phyloP scores from a whole-genome alignment of 441 rosid genomes.

The Omphalea diandra region DNA sequence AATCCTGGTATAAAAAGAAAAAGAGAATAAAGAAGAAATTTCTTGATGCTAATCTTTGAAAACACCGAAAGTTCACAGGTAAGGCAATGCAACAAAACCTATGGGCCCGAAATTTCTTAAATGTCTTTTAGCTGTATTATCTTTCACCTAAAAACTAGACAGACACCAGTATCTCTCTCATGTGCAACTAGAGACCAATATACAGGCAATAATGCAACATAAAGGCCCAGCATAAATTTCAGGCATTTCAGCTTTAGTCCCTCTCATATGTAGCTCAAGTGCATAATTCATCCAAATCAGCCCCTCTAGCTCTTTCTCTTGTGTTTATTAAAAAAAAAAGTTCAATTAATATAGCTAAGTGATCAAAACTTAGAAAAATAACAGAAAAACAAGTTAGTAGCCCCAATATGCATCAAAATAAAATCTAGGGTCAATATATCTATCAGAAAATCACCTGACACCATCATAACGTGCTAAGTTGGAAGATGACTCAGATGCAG shows the following conservation, averaged over 20 bases:
- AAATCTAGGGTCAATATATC: background rate
- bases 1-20: background rate
- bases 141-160: background rate
- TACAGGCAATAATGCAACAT: background rate
- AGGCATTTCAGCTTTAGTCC: background rate
- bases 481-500: conserved; percentile 92
- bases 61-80: background rate
- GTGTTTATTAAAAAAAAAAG: too few relatives aligned
- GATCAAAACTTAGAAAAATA: background rate
- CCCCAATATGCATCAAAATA: background rate
- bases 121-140: background rate
- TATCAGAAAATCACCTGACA: conserved; percentile 52
- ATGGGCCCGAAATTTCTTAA: background rate
- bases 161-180: background rate
- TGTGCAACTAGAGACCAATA: background rate
- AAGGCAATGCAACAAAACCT: background rate
- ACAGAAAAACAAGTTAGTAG: background rate
- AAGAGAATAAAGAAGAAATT: background rate
- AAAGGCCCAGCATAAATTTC: background rate
- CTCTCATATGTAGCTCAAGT: background rate
- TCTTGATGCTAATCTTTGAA: background rate
- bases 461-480: conserved; percentile 94
- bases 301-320: background rate
- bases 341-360: background rate
- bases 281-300: background rate